Evolutionary conservation across 352 stramenopile genomes (phyloP), one percentile per base, ranked within the genome.

Genomic region (Phytophthora pistaciae): DNA sequence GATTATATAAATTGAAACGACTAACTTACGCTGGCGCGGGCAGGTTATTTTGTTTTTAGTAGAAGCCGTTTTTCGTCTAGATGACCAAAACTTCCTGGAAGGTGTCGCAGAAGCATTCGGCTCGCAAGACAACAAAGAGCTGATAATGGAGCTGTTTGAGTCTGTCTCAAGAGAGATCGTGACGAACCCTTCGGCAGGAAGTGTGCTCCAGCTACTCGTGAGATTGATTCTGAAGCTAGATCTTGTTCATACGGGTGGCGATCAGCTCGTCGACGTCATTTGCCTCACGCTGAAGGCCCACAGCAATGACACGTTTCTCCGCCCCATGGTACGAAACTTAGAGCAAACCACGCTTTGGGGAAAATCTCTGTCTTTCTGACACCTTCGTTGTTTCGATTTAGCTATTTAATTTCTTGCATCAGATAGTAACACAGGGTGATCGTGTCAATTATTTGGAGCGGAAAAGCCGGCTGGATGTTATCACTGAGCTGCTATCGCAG

Each of bases 171-270:
- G 56, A 21, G 68, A 75, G 20, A 60, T 70, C 18, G 29, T 54
- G 8, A 16, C n/a, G 16, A 65, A 75, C 20, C 63, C 69, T 2
- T 58, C 70, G 23, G 73, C 60, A 18, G 68, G 64, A 2, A 67
- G 70, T 49, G 52, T 75, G 7, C 53, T 82, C 10, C 75, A 80
- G 66, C 57, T 80, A 9, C 68, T 82, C 11, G 62, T 80, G 38
- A 66, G 72, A 6, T 55, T 82, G 1, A 75, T 82, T 23, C 50
- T 73, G 2, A 74, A 66, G 6, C 56, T 82, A 16, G 52, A 80
- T 50, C 64, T 82, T 2, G 64, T 44, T 38, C 72, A 75, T 42
- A 76, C 68, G 1, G 69, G 73, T 27, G 73, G 68, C 2, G 64
- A 80, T 14, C 60, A 78, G 29, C 54, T 82, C 18, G 72, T 78